Conservation (phyloP, 805 yeast genomes). For the Starmerella riodocensis region DNA sequence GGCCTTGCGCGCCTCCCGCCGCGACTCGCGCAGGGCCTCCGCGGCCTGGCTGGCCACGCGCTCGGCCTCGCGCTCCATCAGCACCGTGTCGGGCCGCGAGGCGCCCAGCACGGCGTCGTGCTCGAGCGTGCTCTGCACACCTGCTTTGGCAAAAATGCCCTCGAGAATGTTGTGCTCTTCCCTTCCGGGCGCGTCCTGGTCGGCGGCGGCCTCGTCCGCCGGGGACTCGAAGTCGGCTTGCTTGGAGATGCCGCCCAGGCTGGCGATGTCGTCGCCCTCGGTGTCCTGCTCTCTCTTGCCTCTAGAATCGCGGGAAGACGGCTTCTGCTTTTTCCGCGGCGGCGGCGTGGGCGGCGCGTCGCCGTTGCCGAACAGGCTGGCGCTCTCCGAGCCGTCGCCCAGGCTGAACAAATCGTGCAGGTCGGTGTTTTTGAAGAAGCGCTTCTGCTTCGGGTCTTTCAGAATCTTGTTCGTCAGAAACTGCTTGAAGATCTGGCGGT, state of each 20-base stretch:
- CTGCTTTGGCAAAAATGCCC: constrained; percentile 56
- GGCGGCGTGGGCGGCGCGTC: not conserved
- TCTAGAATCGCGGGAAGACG: no score
- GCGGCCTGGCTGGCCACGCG: constrained; percentile 51
- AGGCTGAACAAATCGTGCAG: constrained; percentile 77
- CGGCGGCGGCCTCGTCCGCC: constrained; percentile 48
- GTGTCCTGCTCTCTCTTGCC: constrained; percentile 15
- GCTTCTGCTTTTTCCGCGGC: constrained; percentile 30
- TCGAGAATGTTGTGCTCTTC: constrained; percentile 43
- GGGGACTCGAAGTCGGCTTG: constrained; percentile 27
- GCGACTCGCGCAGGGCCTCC: constrained; percentile 43
- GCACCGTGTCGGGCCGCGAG: constrained; percentile 37
- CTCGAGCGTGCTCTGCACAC: constrained; percentile 59
- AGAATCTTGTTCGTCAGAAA: constrained; percentile 82
- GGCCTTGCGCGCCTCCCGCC: constrained; percentile 36
- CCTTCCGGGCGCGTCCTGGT: not conserved
- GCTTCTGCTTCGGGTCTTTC: constrained; percentile 86
- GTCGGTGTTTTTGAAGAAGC: constrained; percentile 87
- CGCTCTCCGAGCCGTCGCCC: constrained; percentile 60
- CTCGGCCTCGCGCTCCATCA: constrained; percentile 52
- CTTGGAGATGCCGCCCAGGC: constrained; percentile 15
- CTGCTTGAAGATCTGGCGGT: constrained; percentile 91
- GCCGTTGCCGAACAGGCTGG: constrained; percentile 40
- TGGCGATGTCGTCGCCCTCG: constrained; percentile 24
- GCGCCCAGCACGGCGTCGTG: constrained; percentile 67